phyloP scores from a whole-genome alignment of 306 rosid species.

The Canavalia ensiformis region DNA sequence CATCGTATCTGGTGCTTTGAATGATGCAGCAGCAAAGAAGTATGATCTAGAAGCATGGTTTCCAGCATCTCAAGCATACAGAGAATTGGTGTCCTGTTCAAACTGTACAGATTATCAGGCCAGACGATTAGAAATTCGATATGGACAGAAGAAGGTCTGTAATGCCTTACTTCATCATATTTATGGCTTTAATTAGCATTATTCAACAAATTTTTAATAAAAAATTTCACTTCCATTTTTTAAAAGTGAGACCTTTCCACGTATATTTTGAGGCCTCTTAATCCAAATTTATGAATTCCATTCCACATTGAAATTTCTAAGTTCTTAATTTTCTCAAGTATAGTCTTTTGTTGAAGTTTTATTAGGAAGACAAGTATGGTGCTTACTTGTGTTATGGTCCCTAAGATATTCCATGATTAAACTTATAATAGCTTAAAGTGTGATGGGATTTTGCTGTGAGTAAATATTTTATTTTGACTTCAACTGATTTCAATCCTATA shows the following conservation, averaged over 20 bases:
- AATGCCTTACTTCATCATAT: constrained; percentile 23
- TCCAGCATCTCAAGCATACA: constrained; percentile 87
- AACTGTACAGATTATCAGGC: constrained; percentile 97
- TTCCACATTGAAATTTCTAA: constrained; percentile 31
- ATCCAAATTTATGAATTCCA: constrained; percentile 15
- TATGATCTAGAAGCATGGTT: constrained; percentile 97
- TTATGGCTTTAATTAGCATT: constrained; percentile 13
- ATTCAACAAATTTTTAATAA: constrained; percentile 3
- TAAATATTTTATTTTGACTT: constrained; percentile 8
- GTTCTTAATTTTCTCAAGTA: constrained; percentile 3
- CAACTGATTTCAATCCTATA: background rate
- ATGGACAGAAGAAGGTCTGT: constrained; percentile 91
- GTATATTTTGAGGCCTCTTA: background rate
- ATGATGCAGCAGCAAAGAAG: constrained; percentile 98
- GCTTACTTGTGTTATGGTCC: constrained; percentile 9
- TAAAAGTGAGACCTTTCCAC: background rate
- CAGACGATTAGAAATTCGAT: constrained; percentile 89
- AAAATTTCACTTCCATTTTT: background rate
- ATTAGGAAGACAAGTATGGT: constrained; percentile 7
- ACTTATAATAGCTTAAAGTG: background rate
- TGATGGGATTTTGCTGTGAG: constrained; percentile 6
- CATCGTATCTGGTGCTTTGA: constrained; percentile 96
- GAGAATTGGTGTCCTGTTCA: constrained; percentile 95
- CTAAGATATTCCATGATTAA: constrained; percentile 13
- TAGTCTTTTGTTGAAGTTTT: background rate